A percentile compares a stretch with the other conserved stretches of the same genome.
Conservation (phyloP, 352 stramenopile genomes). For the Phytopythium litorale region DNA sequence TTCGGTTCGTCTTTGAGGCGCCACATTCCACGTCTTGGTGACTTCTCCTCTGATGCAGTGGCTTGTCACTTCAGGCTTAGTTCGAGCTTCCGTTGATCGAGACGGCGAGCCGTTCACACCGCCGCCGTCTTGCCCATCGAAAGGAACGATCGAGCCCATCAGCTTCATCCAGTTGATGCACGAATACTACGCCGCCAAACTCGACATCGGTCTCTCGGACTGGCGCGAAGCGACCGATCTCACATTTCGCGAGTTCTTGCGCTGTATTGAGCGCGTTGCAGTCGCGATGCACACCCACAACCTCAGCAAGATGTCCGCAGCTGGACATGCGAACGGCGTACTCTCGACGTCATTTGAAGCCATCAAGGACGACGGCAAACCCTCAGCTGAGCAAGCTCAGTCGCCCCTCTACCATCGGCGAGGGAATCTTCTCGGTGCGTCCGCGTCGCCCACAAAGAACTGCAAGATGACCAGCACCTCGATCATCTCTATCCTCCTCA, state of each 20-base stretch:
- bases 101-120: conserved; percentile 50
- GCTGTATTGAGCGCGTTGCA: conserved; percentile 60
- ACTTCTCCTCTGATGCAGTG: background rate
- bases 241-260: conserved; percentile 71
- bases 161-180: conserved; percentile 58
- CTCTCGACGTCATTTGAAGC: conserved; percentile 46
- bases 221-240: conserved; percentile 51
- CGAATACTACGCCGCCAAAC: conserved; percentile 69
- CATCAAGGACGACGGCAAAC: conserved; percentile 41
- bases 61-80: conserved; percentile 31
- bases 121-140: conserved; percentile 20
- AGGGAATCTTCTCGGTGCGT: conserved; percentile 36
- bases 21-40: background rate
- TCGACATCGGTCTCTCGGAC: conserved; percentile 67
- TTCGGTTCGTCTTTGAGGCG: conserved; percentile 43
- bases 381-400: conserved; percentile 13
- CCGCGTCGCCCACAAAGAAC: conserved; percentile 35
- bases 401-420: conserved; percentile 42
- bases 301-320: conserved; percentile 4
- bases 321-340: conserved; percentile 25
- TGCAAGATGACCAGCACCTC: conserved; percentile 66
- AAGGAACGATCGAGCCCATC: conserved; percentile 39
- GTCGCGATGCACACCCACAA: conserved; percentile 59
- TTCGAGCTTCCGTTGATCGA: conserved; percentile 37
- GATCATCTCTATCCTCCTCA: conserved; percentile 53